Evolutionary conservation across 345 rosid species (phyloP).

Genomic region (Populus davidiana): DNA sequence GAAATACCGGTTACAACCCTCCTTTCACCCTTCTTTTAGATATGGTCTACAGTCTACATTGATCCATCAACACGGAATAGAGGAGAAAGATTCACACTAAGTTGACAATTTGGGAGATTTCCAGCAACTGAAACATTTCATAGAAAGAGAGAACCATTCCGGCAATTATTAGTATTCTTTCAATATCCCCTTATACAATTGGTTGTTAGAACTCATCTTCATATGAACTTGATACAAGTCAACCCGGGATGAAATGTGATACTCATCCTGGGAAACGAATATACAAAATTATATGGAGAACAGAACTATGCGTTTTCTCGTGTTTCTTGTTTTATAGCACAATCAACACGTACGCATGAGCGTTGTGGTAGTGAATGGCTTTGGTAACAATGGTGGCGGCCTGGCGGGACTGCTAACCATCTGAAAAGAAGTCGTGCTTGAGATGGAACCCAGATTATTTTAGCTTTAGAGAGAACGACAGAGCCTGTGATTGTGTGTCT

Average conservation of each 20-base stretch:
- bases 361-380: not conserved
- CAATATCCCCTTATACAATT: not conserved
- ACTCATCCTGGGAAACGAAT: not conserved
- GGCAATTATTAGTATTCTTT: not conserved
- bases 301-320: not conserved
- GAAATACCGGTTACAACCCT: too few relatives aligned
- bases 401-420: not conserved
- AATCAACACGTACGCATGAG: not conserved
- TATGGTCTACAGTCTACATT: too few relatives aligned
- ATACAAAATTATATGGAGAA: not conserved
- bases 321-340: not conserved
- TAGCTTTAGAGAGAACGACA: too few relatives aligned
- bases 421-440: not conserved
- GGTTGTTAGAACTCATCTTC: not conserved
- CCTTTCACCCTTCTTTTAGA: too few relatives aligned
- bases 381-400: not conserved
- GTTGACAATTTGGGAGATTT: too few relatives aligned
- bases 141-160: too few relatives aligned
- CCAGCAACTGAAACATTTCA: too few relatives aligned
- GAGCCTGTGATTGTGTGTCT: not conserved
- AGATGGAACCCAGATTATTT: not conserved
- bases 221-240: not conserved
- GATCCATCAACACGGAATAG: too few relatives aligned
- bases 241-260: not conserved
- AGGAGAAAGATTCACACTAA: too few relatives aligned